Conservation (phyloP, 2,329 filamentous ascomycete species). For the Microdochium trichocladiopsis region DNA sequence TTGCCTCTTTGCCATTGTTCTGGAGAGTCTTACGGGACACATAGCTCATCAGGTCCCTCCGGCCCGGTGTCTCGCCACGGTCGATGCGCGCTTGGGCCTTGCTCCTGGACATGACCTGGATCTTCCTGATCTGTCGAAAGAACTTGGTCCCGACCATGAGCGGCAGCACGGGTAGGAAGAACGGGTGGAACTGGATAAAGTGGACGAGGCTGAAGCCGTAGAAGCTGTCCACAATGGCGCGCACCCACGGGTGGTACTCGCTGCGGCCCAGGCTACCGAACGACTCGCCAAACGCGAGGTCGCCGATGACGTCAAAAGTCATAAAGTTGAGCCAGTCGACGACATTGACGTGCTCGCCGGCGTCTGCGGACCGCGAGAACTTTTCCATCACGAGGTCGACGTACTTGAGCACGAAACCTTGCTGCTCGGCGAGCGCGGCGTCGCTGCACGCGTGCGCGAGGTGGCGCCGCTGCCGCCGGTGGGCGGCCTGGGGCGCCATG, state of each 20-base stretch:
- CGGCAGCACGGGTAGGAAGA: neutral
- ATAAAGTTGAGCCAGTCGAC: slow-evolving; percentile 5
- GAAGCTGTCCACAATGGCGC: slow-evolving; percentile 45
- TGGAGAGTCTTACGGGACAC: slow-evolving; percentile 58
- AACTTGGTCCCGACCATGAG: neutral
- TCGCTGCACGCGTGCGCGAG: slow-evolving; percentile 24
- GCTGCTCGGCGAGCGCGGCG: slow-evolving; percentile 22
- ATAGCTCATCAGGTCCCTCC: slow-evolving; percentile 42
- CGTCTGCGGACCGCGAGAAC: slow-evolving; percentile 27
- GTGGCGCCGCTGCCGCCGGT: slow-evolving; percentile 12
- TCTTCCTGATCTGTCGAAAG: neutral
- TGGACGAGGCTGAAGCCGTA: neutral
- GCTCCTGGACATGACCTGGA: slow-evolving; percentile 23
- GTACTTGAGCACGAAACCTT: slow-evolving; percentile 19
- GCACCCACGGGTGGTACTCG: slow-evolving; percentile 6
- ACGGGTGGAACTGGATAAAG: neutral
- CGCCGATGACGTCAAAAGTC: slow-evolving; percentile 3
- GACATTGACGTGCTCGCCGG: slow-evolving; percentile 24
- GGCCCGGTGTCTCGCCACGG: slow-evolving; percentile 28
- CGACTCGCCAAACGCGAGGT: slow-evolving; percentile 1
- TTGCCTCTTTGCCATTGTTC: no score
- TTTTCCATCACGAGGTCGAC: slow-evolving; percentile 16
- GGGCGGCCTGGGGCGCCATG: slow-evolving; percentile 12
- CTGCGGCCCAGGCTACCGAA: slow-evolving; percentile 1
- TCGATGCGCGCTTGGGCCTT: slow-evolving; percentile 65